Evolutionary conservation across 192 early-diverging fungal species (phyloP).

Genomic region (Thamnidium elegans): DNA sequence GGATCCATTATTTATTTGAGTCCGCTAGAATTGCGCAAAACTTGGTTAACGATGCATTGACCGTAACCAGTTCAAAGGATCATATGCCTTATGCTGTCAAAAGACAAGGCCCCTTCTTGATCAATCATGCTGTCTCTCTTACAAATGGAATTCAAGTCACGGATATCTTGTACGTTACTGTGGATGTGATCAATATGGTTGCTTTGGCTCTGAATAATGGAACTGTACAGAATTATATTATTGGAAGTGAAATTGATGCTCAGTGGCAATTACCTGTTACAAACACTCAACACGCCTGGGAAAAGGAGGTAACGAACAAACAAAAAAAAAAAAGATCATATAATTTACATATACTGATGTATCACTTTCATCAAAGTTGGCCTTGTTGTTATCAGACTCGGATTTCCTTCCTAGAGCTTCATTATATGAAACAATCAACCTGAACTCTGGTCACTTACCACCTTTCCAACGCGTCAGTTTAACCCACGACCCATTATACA

Average conservation of each 20-base stretch:
- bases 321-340: not conserved
- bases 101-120: constrained; percentile 53
- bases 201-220: constrained; percentile 60
- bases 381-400: constrained; percentile 3
- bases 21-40: constrained; percentile 25
- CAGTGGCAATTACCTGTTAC: constrained; percentile 33
- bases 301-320: constrained; percentile 13
- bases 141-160: constrained; percentile 24
- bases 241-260: constrained; percentile 44
- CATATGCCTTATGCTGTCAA: constrained; percentile 7
- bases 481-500: constrained; percentile 56
- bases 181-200: constrained; percentile 49
- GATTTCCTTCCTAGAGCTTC: constrained; percentile 35
- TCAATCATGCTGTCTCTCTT: constrained; percentile 27
- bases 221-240: constrained; percentile 60
- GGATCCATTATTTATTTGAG: constrained; percentile 45
- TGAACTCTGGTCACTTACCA: constrained; percentile 17
- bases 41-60: constrained; percentile 18
- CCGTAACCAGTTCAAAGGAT: not conserved
- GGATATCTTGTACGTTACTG: constrained; percentile 47
- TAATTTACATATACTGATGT: not conserved
- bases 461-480: constrained; percentile 44
- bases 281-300: not conserved
- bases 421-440: constrained; percentile 52
- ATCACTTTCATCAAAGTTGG: not conserved